Base-by-base conservation (phyloP, 768 basidiomycete species). In the Tulasnella sp. region DNA sequence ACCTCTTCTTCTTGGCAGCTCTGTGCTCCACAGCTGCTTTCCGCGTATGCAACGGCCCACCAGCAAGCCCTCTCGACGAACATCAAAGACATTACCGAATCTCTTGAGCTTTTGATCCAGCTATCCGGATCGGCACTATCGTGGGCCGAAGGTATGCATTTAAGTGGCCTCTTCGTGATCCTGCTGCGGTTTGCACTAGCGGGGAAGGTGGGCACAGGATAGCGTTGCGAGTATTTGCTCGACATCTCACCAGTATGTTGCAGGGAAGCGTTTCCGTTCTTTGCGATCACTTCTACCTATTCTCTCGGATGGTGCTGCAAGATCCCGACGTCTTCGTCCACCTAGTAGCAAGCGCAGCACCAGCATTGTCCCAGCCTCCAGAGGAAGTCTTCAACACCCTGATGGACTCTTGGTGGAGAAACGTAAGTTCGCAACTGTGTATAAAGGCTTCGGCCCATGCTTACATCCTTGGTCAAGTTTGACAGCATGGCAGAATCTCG, bases 401-500 rank as follows among this genome's bases (percentile, higher is more conserved):
- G 32, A 79, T 95, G 67, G 88, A 92, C 75, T 89, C 90, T 74
- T 94, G 91, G 89, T 91, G 90, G 87, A 86, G 86, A 44, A 89
- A 89, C 78, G 92, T 90, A 79, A 74, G 83, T 81, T 39, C 8
- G n/a, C 34, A 19, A 71, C 2, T 22, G 16, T 62, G 17, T 5
- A 19, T 19, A 1, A 17, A 2, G 3, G 6, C 32, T 63, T 73
- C 59, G 7, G 29, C 67, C 37, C n/a, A 63, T 62, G 35, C 62
- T 64, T 12, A 71, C 67, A 29, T 29, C 12, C n/a, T n/a, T 47
- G 62, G 19, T 63, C 2, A 76, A 96, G 94, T 93, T 95, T 78
- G 94, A 96, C 79, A 90, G 89, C 77, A 91, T 95, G 88, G 90
- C 90, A 17, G 91, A 95, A 78, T 88, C 92, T 1, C 86, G 89